Percentiles rank a stretch among this genome's conserved stretches.
Evolutionary conservation across 148 eudicot genomes (phyloP).

Genomic region (Heliosperma pusillum): DNA sequence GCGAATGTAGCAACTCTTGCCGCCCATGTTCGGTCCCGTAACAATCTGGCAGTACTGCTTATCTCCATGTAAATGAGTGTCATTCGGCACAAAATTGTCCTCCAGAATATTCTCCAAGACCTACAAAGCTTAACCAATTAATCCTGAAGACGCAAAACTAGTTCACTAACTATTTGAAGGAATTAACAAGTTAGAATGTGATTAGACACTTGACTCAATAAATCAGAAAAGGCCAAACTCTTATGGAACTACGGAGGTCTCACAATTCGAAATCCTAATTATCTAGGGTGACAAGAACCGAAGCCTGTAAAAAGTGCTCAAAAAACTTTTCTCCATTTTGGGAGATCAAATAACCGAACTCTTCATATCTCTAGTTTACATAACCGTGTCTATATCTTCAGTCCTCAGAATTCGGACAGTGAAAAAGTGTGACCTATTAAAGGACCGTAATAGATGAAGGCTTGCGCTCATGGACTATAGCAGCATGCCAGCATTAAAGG

Average conservation of each 20-base stretch:
- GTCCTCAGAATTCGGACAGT: not conserved
- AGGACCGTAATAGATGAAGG: not conserved
- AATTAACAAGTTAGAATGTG: not conserved
- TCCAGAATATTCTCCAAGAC: constrained; percentile 76
- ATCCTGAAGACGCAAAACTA: not conserved
- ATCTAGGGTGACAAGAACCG: not conserved
- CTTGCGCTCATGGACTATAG: not conserved
- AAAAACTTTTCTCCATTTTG: not conserved
- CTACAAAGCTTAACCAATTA: constrained; percentile 31
- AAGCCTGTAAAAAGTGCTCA: not conserved
- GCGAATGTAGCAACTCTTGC: constrained; percentile 97
- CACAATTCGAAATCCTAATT: not conserved
- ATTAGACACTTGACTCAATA: not conserved
- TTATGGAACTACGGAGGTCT: not conserved
- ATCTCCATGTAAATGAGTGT: constrained; percentile 63
- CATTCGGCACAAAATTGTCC: constrained; percentile 88
- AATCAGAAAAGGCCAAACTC: not conserved
- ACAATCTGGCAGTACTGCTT: constrained; percentile 77
- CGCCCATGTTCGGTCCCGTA: constrained; percentile 99
- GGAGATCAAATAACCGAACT: not conserved
- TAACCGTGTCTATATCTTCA: too few relatives aligned
- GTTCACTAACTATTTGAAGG: not conserved
- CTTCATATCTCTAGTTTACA: too few relatives aligned
- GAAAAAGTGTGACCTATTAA: not conserved
- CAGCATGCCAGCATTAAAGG: too few relatives aligned